A percentile compares a stretch with the other conserved stretches of the same genome.
Evolutionary conservation across 2,329 filamentous ascomycete genomes (phyloP).

Genomic region (Aspergillus tamarii): DNA sequence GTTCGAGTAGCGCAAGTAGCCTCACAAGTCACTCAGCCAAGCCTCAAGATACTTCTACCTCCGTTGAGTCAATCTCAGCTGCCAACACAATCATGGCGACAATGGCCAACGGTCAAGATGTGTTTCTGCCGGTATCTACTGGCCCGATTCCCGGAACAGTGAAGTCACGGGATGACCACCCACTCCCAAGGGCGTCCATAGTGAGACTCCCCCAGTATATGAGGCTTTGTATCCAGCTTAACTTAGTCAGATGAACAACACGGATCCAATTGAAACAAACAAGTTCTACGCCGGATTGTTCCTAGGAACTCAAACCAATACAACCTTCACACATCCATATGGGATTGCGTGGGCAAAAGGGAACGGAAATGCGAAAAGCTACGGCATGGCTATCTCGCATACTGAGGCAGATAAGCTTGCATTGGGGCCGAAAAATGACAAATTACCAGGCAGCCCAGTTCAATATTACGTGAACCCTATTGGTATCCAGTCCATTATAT

Average conservation of each 20-base stretch:
- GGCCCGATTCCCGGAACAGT: conserved; percentile 44
- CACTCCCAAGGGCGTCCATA: conserved; percentile 43
- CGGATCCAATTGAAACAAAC: conserved; percentile 48
- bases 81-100: conserved; percentile 3
- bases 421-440: conserved; percentile 61
- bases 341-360: conserved; percentile 70
- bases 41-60: neutral
- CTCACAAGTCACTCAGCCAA: neutral
- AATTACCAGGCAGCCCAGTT: conserved; percentile 59
- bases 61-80: neutral
- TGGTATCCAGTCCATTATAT: conserved; percentile 76
- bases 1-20: neutral
- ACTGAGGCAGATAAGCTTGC: conserved; percentile 68
- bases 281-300: conserved; percentile 80
- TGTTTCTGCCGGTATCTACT: conserved; percentile 46
- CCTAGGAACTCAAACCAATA: conserved; percentile 69
- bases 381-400: conserved; percentile 78
- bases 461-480: conserved; percentile 80
- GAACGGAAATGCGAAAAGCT: conserved; percentile 65
- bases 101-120: conserved; percentile 42
- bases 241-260: conserved; percentile 31
- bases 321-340: conserved; percentile 77
- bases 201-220: conserved; percentile 30
- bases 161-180: conserved; percentile 44
- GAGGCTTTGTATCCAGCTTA: conserved; percentile 7